Base-by-base conservation (phyloP, 2,329 filamentous ascomycete species). In the Nigrograna mackinnonii region DNA sequence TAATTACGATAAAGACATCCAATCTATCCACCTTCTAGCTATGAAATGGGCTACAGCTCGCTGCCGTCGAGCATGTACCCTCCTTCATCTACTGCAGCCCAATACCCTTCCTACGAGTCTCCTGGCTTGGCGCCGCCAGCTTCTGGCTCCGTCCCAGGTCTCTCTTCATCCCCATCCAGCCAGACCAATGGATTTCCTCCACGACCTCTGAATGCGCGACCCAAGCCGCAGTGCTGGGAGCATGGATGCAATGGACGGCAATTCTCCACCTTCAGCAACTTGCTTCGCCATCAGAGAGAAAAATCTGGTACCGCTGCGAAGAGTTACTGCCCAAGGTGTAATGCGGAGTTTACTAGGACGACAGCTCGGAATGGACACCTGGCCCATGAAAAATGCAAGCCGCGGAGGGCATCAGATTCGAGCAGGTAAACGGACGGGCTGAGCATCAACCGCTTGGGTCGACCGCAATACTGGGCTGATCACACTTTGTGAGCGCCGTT, bases 221-320 rank as follows among this genome's bases (percentile, higher is more conserved):
- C 90, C n/a, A 95, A 95, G 72, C 91, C 91, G 34, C 90, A 95
- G 66, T 96, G 92, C 70, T 97, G 89, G 89, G 92, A 96, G 47
- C 92, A 97, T 62, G 92, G 91, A 9, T 97, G 92, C 76, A 96
- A 96, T 60, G 92, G 92, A 16, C 85, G 91, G 21, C 89, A 95
- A 61, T 97, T 97, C 64, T 95, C 90, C 14, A 96, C 92, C 3
- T 96, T 96, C 66, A 96, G 91, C 79, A 96, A 96, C 65, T 80
- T 96, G 3, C 76, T 96, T 26, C 81, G 92, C 49, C 92, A 97
- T 67, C 91, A 96, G 69, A 83, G 92, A 32, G 92, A 97, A 70
- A 96, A 96, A 68, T 95, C 89, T 0, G 92, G 92, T 19, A 91
- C 91, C 39, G 89, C 91, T 9, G 79, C 87, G 21, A 96, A 96